Percentiles rank a stretch among this genome's conserved stretches.
These are phyloP conservation scores for Clitopilus hobsonii DNA, from an alignment of 768 basidiomycete species.

Conservation along the genomic window DNA sequence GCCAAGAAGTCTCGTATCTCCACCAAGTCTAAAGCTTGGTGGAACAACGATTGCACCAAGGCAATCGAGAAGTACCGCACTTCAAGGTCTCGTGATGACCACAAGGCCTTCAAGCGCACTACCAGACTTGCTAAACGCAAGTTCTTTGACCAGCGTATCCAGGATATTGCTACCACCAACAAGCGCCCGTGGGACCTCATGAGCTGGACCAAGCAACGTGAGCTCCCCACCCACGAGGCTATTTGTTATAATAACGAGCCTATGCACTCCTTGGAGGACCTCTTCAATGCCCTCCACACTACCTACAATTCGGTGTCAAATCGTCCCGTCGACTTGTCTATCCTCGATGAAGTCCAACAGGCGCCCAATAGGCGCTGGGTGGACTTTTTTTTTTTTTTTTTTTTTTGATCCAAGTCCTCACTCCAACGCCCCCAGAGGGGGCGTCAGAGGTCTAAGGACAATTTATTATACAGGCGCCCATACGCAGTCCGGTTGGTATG, in stretches of 20 bases:
- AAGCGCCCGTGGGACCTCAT: constrained; percentile 1
- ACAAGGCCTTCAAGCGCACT: background rate
- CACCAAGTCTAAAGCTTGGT: background rate
- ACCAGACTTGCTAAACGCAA: background rate
- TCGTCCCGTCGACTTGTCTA: background rate
- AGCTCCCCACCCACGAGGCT: background rate
- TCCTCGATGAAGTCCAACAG: background rate
- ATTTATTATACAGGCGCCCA: too few species aligned
- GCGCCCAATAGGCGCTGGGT: background rate
- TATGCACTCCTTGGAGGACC: background rate
- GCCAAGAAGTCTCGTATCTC: background rate
- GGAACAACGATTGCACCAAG: background rate
- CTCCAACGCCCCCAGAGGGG: too few species aligned
- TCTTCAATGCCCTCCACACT: background rate
- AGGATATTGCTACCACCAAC: background rate
- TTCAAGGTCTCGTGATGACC: background rate
- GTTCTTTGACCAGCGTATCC: background rate
- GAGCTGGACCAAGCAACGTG: background rate
- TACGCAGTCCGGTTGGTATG: too few species aligned
- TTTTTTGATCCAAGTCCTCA: too few species aligned
- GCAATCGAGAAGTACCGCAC: background rate
- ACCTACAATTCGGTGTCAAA: background rate
- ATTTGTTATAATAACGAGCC: background rate
- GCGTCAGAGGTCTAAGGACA: too few species aligned
- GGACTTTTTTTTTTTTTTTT: background rate